A percentile compares a stretch with the other conserved stretches of the same genome.
Conservation (phyloP, 2,329 filamentous ascomycete genomes). For the Alternaria gaisen region DNA sequence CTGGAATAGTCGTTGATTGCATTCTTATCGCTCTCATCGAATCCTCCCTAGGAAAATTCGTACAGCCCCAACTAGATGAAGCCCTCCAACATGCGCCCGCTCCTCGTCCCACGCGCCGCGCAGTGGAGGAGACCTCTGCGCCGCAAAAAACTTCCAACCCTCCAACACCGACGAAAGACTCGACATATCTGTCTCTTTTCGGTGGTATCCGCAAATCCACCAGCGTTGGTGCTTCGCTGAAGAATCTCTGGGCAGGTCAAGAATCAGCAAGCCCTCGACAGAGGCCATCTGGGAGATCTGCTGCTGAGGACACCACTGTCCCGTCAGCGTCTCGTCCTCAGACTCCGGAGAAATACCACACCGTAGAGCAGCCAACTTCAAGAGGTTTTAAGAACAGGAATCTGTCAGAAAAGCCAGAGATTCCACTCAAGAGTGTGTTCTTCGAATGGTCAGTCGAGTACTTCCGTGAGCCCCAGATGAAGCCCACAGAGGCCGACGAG, state of each 20-base stretch:
- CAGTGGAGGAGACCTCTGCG: slow-evolving; percentile 41
- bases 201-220: slow-evolving; percentile 69
- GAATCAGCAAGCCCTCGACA: slow-evolving; percentile 42
- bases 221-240: slow-evolving; percentile 71
- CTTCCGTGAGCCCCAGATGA: slow-evolving; percentile 98
- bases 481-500: slow-evolving; percentile 92
- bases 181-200: slow-evolving; percentile 66
- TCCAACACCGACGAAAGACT: slow-evolving; percentile 61
- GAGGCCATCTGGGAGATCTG: slow-evolving; percentile 52
- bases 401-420: slow-evolving; percentile 64
- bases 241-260: slow-evolving; percentile 63
- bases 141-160: slow-evolving; percentile 58
- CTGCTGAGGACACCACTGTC: slow-evolving; percentile 66
- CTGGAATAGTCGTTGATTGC: slow-evolving; percentile 84
- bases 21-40: slow-evolving; percentile 80
- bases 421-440: slow-evolving; percentile 85
- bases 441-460: slow-evolving; percentile 96
- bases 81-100: slow-evolving; percentile 59
- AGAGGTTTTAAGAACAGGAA: slow-evolving; percentile 74
- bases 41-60: slow-evolving; percentile 76
- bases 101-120: slow-evolving; percentile 56
- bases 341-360: slow-evolving; percentile 71
- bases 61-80: slow-evolving; percentile 78
- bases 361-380: slow-evolving; percentile 80
- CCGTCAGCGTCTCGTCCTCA: slow-evolving; percentile 76